These are phyloP conservation scores for Cetradonia linearis DNA, from an alignment of 495 filamentous ascomycete genomes.

Conservation along the genomic window DNA sequence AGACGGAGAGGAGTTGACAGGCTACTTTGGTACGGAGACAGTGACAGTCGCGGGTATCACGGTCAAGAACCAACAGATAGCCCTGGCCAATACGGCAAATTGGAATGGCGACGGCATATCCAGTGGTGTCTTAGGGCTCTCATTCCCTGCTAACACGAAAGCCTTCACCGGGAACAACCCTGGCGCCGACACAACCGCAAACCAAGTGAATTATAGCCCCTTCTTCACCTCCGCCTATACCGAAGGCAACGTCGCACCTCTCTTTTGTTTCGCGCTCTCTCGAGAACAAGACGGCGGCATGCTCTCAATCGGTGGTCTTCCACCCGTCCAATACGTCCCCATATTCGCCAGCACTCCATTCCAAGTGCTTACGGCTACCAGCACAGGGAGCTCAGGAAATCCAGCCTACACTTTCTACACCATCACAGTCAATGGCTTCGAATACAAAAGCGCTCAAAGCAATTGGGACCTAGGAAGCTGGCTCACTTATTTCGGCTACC, in stretches of 20 bases:
- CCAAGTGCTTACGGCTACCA: conserved; percentile 21
- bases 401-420: conserved; percentile 35
- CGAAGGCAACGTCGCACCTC: conserved; percentile 40
- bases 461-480: conserved; percentile 16
- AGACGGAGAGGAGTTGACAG: conserved; percentile 46
- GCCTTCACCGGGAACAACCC: conserved; percentile 29
- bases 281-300: conserved; percentile 24
- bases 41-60: conserved; percentile 46
- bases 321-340: conserved; percentile 31
- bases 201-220: conserved; percentile 40
- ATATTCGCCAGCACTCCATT: conserved; percentile 35
- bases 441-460: conserved; percentile 21
- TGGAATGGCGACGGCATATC: conserved; percentile 41
- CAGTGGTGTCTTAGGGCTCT: conserved; percentile 52
- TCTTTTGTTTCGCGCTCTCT: conserved; percentile 42
- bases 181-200: conserved; percentile 25
- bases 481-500: conserved; percentile 22
- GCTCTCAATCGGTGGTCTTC: conserved; percentile 46
- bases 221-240: conserved; percentile 48
- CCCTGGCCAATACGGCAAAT: conserved; percentile 38
- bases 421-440: conserved; percentile 34
- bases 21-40: conserved; percentile 47
- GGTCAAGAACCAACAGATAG: conserved; percentile 44
- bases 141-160: conserved; percentile 47
- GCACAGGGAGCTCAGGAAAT: conserved; percentile 2